Evolutionary conservation across 2,329 filamentous ascomycete genomes (phyloP).

Genomic region (Diaporthe helianthi): DNA sequence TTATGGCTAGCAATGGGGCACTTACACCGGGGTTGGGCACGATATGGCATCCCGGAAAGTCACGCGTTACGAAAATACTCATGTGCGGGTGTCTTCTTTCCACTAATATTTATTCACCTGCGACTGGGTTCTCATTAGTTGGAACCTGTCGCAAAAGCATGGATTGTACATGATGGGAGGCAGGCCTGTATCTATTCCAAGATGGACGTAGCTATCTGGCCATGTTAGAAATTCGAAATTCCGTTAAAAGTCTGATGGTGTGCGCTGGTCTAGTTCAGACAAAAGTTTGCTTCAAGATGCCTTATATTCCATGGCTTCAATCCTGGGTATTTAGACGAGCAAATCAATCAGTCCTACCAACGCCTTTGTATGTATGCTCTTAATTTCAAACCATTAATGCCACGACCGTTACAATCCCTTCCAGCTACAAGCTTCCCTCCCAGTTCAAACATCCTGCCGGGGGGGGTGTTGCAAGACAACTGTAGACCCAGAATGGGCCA

Average conservation of each 20-base stretch:
- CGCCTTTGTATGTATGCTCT: neutral
- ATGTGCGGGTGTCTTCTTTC: neutral
- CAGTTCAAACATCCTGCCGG: neutral
- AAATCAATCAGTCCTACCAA: neutral
- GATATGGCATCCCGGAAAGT: neutral
- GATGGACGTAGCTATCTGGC: neutral
- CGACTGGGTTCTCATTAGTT: neutral
- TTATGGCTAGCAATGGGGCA: neutral
- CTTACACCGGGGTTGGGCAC: neutral
- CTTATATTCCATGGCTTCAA: neutral
- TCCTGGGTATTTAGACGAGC: conserved; percentile 18
- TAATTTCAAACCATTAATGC: neutral
- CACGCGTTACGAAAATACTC: neutral
- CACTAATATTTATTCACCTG: conserved; percentile 8
- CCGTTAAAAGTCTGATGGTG: neutral
- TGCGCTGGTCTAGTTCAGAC: no score
- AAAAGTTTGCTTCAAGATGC: neutral
- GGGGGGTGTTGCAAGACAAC: neutral
- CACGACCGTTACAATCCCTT: neutral
- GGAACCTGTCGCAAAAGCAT: neutral
- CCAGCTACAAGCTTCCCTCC: neutral
- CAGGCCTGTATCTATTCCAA: neutral
- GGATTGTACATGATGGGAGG: conserved; percentile 5
- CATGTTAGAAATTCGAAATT: neutral
- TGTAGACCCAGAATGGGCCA: no score